phyloP scores from a whole-genome alignment of 306 rosid species.

The Ammopiptanthus mongolicus region DNA sequence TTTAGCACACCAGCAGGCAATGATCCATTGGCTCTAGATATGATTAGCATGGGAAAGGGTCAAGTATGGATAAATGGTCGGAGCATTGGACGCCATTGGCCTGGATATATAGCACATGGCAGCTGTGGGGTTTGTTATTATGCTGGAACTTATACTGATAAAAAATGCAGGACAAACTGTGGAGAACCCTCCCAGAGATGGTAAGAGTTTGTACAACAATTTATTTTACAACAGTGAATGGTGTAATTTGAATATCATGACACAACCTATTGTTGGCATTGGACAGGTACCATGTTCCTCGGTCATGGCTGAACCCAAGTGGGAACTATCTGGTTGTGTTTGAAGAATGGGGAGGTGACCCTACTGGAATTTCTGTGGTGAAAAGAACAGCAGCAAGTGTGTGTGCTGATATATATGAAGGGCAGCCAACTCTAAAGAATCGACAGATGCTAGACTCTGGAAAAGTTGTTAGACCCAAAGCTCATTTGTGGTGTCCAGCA shows the following conservation, averaged over 20 bases:
- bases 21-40: slow-evolving; percentile 83
- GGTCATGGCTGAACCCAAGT: slow-evolving; percentile 68
- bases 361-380: slow-evolving; percentile 61
- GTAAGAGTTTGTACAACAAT: slow-evolving; percentile 38
- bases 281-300: slow-evolving; percentile 92
- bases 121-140: slow-evolving; percentile 61
- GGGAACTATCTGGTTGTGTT: slow-evolving; percentile 75
- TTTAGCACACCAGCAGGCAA: slow-evolving; percentile 68
- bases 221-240: background rate
- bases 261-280: slow-evolving; percentile 9
- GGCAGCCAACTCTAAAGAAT: slow-evolving; percentile 46
- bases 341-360: slow-evolving; percentile 94
- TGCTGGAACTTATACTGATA: slow-evolving; percentile 67
- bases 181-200: slow-evolving; percentile 95
- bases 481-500: slow-evolving; percentile 59
- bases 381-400: slow-evolving; percentile 49
- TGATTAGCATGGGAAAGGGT: slow-evolving; percentile 96
- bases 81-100: slow-evolving; percentile 95
- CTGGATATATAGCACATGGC: slow-evolving; percentile 62
- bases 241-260: background rate
- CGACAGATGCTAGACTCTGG: slow-evolving; percentile 29
- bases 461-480: slow-evolving; percentile 35
- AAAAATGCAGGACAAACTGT: slow-evolving; percentile 60
- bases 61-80: slow-evolving; percentile 86
- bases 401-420: slow-evolving; percentile 61